Evolutionary conservation across 2,329 filamentous ascomycete species (phyloP).

Genomic region (Rhynchosporium secalis): DNA sequence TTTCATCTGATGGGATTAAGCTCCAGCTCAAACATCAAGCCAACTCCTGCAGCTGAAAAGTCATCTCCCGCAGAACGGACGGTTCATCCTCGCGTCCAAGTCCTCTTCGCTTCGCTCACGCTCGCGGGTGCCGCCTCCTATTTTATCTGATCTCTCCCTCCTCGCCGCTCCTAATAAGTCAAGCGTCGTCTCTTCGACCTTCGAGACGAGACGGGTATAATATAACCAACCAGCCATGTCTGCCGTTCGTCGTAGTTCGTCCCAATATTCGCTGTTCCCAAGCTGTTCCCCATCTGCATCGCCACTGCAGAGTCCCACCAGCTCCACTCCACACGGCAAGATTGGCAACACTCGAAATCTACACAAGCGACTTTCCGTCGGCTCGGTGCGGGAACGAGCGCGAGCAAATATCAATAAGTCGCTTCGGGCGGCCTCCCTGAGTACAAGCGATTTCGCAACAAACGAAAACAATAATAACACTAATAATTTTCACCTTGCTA

Average conservation of each 20-base stretch:
- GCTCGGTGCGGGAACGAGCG: conserved; percentile 11
- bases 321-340: conserved; percentile 11
- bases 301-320: not conserved
- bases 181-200: not conserved
- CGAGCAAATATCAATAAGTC: not conserved
- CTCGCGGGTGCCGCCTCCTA: conserved; percentile 1
- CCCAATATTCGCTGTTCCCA: conserved; percentile 27
- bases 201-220: not conserved
- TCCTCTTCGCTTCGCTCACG: not conserved
- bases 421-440: conserved; percentile 6
- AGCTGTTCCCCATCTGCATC: conserved; percentile 17
- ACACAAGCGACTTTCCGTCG: conserved; percentile 3
- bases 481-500: conserved; percentile 4
- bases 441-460: conserved; percentile 1
- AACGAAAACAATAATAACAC: not conserved
- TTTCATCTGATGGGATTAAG: conserved; percentile 12
- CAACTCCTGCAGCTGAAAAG: not conserved
- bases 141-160: conserved; percentile 3
- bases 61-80: conserved; percentile 5
- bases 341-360: conserved; percentile 5
- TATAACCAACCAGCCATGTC: conserved; percentile 16
- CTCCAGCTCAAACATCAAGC: not conserved
- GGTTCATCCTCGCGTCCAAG: not conserved
- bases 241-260: conserved; percentile 14
- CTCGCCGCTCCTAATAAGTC: not conserved